A percentile compares a stretch with the other conserved stretches of the same genome.
Conservation (phyloP, 192 early-diverging fungal species). For the Fimicolochytrium jonesii region DNA sequence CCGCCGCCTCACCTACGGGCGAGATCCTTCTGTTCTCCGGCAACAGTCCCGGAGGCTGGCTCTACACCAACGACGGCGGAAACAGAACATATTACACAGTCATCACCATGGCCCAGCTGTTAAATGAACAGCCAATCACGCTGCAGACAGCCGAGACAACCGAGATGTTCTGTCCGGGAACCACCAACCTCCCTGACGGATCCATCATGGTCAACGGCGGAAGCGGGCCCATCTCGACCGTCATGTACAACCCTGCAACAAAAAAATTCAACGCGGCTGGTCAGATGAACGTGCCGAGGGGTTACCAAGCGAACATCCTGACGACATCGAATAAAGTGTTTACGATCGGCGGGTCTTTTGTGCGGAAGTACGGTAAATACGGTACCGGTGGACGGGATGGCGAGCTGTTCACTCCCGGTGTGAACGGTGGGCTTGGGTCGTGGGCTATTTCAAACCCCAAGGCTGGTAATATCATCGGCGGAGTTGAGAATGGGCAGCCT, state of each 20-base stretch:
- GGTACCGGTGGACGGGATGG: neutral
- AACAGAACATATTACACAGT: neutral
- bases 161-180: constrained; percentile 11
- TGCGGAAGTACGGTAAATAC: neutral
- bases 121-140: neutral
- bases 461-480: constrained; percentile 1
- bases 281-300: constrained; percentile 2
- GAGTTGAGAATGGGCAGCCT: neutral
- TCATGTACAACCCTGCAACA: neutral
- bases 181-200: neutral
- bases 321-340: constrained; percentile 1
- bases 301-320: constrained; percentile 1
- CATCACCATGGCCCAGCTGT: neutral
- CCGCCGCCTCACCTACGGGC: neutral
- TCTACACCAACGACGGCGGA: neutral
- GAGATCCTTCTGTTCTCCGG: constrained; percentile 3
- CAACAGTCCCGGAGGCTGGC: neutral
- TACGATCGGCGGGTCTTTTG: constrained; percentile 6
- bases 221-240: neutral
- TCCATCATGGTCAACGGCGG: neutral
- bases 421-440: neutral
- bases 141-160: neutral
- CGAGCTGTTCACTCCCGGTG: constrained; percentile 1
- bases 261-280: neutral
- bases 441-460: constrained; percentile 1